These are phyloP conservation scores for Aspergillus saccharolyticus DNA, from an alignment of 495 filamentous ascomycete genomes.

Conservation along the genomic window DNA sequence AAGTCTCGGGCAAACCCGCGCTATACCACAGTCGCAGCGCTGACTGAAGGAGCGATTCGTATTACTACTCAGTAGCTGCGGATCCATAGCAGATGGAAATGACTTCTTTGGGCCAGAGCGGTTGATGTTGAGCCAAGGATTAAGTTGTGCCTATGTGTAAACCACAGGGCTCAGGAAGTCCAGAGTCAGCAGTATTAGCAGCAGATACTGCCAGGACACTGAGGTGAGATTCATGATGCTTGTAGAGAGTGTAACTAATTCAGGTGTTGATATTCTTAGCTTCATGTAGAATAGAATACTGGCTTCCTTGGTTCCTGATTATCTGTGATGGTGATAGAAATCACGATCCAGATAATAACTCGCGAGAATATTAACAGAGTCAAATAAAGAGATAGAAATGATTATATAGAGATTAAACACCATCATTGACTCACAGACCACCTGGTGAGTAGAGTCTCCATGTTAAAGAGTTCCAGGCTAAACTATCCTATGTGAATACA, in stretches of 20 bases:
- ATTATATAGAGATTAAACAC: too few species aligned
- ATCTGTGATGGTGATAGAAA: too few species aligned
- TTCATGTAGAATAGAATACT: too few species aligned
- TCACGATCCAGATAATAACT: too few species aligned
- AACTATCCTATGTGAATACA: too few species aligned
- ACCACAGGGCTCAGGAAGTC: neutral
- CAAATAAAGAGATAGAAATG: too few species aligned
- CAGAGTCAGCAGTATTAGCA: neutral
- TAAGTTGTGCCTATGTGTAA: neutral
- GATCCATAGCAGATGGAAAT: constrained; percentile 2
- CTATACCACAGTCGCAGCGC: constrained; percentile 7
- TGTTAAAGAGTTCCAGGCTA: too few species aligned
- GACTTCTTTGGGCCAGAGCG: constrained; percentile 1
- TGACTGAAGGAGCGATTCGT: neutral
- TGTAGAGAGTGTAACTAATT: neutral
- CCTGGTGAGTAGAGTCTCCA: too few species aligned
- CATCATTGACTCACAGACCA: too few species aligned
- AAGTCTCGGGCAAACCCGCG: neutral
- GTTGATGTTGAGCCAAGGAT: neutral
- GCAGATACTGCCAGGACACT: neutral
- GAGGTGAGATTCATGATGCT: neutral
- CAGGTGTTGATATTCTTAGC: too few species aligned
- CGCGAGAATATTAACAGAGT: too few species aligned
- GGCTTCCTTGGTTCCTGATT: too few species aligned
- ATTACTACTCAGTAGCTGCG: neutral